phyloP scores from a whole-genome alignment of 129 eudicot species.

The Tagetes erecta region DNA sequence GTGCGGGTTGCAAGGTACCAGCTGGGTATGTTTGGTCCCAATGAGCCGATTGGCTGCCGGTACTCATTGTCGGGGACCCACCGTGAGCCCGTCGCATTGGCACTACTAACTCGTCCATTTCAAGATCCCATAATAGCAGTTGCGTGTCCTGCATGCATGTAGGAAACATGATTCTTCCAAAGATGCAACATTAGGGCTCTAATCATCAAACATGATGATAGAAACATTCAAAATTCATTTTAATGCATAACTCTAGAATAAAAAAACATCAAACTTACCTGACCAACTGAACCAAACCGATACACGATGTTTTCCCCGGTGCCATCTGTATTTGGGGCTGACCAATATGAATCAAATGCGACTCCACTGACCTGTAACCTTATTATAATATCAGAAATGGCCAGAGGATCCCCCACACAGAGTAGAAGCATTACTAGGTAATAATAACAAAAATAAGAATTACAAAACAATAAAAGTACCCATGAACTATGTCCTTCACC shows the following conservation, averaged over 20 bases:
- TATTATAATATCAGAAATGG: slow-evolving; percentile 33
- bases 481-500: slow-evolving; percentile 99
- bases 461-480: slow-evolving; percentile 44
- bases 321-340: slow-evolving; percentile 82
- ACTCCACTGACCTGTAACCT: slow-evolving; percentile 95
- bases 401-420: slow-evolving; percentile 4
- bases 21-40: slow-evolving; percentile 69
- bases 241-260: neutral
- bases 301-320: slow-evolving; percentile 72
- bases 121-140: slow-evolving; percentile 85
- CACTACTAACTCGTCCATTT: slow-evolving; percentile 85
- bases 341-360: slow-evolving; percentile 94
- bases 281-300: slow-evolving; percentile 98
- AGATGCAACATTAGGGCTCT: neutral
- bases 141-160: slow-evolving; percentile 66
- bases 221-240: neutral
- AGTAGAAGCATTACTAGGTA: neutral
- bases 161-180: neutral
- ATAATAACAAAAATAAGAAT: neutral
- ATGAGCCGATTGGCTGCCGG: slow-evolving; percentile 80
- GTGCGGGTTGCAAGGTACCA: slow-evolving; percentile 82
- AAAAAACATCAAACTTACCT: slow-evolving; percentile 46
- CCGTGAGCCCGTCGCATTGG: slow-evolving; percentile 84
- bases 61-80: slow-evolving; percentile 86
- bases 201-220: neutral